Percentiles rank a stretch among this genome's conserved stretches.
These are phyloP conservation scores for Pestalotiopsis sp. DNA, from an alignment of 2,329 filamentous ascomycete genomes.

Conservation along the genomic window DNA sequence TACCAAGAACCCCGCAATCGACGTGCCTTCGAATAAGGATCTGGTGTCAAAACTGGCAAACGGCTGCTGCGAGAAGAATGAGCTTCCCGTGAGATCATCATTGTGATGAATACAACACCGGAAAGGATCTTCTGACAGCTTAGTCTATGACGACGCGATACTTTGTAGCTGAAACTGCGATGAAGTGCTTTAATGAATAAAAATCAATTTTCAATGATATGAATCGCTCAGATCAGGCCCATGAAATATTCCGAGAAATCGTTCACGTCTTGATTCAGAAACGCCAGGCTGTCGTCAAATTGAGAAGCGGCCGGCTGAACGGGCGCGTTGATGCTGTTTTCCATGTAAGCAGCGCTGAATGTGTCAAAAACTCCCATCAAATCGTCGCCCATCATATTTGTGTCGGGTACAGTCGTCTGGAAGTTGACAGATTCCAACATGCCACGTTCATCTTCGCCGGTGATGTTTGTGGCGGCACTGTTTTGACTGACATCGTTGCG, in stretches of 20 bases:
- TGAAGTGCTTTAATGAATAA: background rate
- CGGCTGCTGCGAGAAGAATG: conserved; percentile 3
- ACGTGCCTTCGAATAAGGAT: conserved; percentile 20
- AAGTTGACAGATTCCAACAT: background rate
- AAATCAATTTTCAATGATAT: background rate
- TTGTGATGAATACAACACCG: background rate
- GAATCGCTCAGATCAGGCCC: background rate
- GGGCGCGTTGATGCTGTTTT: background rate
- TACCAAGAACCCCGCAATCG: conserved; percentile 26
- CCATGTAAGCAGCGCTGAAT: conserved; percentile 8
- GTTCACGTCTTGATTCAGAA: background rate
- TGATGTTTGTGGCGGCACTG: background rate
- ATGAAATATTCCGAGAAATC: conserved; percentile 8
- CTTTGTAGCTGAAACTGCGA: background rate
- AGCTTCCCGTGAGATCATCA: background rate
- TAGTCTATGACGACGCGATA: background rate
- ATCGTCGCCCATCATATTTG: conserved; percentile 9
- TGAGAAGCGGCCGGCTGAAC: background rate
- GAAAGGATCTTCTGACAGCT: too few species aligned
- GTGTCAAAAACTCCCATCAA: conserved; percentile 7
- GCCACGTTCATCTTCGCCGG: background rate
- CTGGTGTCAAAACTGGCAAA: conserved; percentile 10
- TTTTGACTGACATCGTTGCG: background rate
- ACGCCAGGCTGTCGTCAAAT: background rate
- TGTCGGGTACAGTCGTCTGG: background rate